Evolutionary conservation across 2,329 filamentous ascomycete genomes (phyloP).

Genomic region (Purpureocillium lavendulum): DNA sequence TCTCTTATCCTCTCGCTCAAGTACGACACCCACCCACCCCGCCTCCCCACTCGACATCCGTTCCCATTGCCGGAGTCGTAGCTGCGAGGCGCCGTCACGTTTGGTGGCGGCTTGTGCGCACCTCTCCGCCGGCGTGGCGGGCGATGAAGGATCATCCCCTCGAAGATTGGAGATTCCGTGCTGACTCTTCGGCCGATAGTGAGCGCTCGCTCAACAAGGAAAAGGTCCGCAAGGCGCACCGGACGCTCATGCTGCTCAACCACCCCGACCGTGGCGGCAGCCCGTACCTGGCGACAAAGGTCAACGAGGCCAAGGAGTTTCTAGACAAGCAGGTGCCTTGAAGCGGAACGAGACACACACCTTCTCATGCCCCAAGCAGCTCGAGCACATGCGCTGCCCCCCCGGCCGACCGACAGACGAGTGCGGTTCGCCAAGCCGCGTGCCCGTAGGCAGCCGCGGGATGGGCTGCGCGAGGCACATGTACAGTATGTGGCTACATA

Average conservation of each 20-base stretch:
- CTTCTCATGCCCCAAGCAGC: background rate
- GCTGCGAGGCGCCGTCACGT: background rate
- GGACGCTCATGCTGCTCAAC: slow-evolving; percentile 93
- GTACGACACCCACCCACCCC: slow-evolving; percentile 38
- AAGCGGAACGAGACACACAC: slow-evolving; percentile 3
- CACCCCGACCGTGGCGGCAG: slow-evolving; percentile 96
- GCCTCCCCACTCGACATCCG: no score
- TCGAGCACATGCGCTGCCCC: no score
- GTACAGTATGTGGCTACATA: slow-evolving; percentile 33
- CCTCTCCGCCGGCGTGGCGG: no score
- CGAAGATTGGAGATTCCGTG: no score
- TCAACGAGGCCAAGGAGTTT: slow-evolving; percentile 97
- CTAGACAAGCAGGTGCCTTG: slow-evolving; percentile 58
- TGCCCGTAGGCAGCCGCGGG: slow-evolving; percentile 7
- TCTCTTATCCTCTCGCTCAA: slow-evolving; percentile 82
- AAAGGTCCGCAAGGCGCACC: slow-evolving; percentile 90
- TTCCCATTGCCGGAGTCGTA: background rate
- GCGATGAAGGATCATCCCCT: no score
- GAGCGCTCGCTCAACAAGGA: slow-evolving; percentile 86
- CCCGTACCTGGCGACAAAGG: slow-evolving; percentile 92
- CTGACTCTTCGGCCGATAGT: slow-evolving; percentile 35
- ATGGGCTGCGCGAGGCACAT: slow-evolving; percentile 10
- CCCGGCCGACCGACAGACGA: no score
- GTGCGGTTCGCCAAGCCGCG: no score
- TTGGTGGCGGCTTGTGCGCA: no score